Base-by-base conservation (phyloP, 208 protist genomes). In the Spongospora subterranea region DNA sequence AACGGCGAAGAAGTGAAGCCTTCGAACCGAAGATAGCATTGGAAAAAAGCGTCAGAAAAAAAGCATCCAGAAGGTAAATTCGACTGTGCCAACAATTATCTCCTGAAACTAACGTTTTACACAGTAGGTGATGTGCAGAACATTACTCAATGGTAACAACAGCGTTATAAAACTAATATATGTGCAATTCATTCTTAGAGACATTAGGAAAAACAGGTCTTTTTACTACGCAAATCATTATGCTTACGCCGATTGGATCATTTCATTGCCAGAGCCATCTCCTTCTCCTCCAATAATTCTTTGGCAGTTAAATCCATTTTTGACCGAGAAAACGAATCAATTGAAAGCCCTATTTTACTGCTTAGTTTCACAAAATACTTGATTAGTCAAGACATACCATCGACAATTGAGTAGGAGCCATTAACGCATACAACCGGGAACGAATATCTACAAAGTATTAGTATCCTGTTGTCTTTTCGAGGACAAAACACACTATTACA, bases 181-280 rank as follows among this genome's bases (percentile, higher is more conserved):
- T 60, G 50, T 60, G 6, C 13, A 60, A 60, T 24, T 24, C 13
- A 6, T 6, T 60, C 50, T 29, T 60, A 29, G 24, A 60, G 6
- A 60, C 6, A 60, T 60, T 29, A 60, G 6, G 13, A 6, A 29
- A 6, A 60, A 60, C 6, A 60, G 6, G 50, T 60, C 50, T 29
- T 60, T 29, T 60, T 6, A 29, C 24, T 60, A 60, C 13, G 24
- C n/a, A n/a, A n/a, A n/a, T n/a, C n/a, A n/a, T n/a, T n/a, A 60
- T 6, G 50, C 6, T 29, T 60, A 24, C 50, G 6, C 6, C 6
- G 24, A 60, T 29, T 29, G 24, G 24, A 60, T 60, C 50, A 82
- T n/a, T 82, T 82, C 71, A 82, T 82, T 20, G 71, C 71, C 6
- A 82, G 71, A 6, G 71, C 71, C 71, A 82, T 45, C 71, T 82